Evolutionary conservation across 768 basidiomycete species (phyloP).

Genomic region (Stropharia rugosoannulata): DNA sequence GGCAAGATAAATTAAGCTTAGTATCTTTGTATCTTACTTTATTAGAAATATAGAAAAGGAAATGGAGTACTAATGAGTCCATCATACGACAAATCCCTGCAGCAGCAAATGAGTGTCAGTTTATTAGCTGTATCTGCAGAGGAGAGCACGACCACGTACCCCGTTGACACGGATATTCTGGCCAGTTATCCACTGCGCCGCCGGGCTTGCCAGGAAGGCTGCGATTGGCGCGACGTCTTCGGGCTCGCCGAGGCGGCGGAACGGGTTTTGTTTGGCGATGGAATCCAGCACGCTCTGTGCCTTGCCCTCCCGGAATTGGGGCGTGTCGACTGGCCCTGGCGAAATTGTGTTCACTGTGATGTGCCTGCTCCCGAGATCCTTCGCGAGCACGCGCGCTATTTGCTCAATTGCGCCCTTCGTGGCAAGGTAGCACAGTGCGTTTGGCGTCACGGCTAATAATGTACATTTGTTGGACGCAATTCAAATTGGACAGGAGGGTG

Average conservation of each 20-base stretch:
- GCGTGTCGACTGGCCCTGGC: conserved; percentile 55
- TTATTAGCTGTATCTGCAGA: background rate
- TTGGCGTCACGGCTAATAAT: conserved; percentile 39
- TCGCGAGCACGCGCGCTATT: conserved; percentile 53
- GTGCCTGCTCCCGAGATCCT: conserved; percentile 52
- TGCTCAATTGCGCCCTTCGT: conserved; percentile 64
- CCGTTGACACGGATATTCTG: conserved; percentile 59
- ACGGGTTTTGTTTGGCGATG: conserved; percentile 46
- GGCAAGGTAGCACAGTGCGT: conserved; percentile 49
- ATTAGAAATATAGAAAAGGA: too few species aligned
- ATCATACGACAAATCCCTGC: conserved; percentile 23
- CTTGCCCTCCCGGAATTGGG: conserved; percentile 56
- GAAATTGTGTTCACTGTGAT: conserved; percentile 60
- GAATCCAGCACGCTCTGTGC: conserved; percentile 41
- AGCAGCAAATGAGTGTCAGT: background rate
- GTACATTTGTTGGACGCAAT: background rate
- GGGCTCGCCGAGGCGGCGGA: conserved; percentile 42
- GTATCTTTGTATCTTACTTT: too few species aligned
- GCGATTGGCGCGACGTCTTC: conserved; percentile 57
- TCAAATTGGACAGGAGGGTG: background rate
- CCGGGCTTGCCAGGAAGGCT: conserved; percentile 50
- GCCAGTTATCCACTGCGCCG: conserved; percentile 57
- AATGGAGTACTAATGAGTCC: background rate
- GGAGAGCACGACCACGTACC: conserved; percentile 31
- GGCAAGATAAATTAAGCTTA: too few species aligned